These are phyloP conservation scores for Hanseniaspora hatyaiensis DNA, from an alignment of 805 yeast genomes.

Conservation along the genomic window DNA sequence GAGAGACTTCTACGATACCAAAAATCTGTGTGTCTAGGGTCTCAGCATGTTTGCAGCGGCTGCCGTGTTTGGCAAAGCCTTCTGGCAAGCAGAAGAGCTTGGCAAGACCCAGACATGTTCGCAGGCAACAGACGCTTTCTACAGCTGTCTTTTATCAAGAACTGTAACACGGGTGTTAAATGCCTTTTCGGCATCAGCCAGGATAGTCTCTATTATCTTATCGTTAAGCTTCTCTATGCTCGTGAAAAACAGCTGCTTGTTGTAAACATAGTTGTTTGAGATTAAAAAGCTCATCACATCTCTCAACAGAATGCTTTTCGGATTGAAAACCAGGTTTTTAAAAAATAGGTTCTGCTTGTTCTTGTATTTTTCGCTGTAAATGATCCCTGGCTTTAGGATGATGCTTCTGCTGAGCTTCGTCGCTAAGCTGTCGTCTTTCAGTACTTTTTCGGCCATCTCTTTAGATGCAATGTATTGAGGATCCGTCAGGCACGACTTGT, in stretches of 20 bases:
- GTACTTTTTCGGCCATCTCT: slow-evolving; percentile 3
- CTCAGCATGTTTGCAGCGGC: too few relatives aligned
- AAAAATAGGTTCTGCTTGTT: neutral
- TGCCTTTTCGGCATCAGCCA: too few relatives aligned
- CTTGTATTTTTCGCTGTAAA: slow-evolving; percentile 5
- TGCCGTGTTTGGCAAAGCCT: too few relatives aligned
- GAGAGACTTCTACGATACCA: too few relatives aligned
- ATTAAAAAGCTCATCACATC: slow-evolving; percentile 13
- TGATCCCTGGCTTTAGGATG: slow-evolving; percentile 6
- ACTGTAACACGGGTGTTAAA: too few relatives aligned
- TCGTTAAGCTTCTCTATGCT: slow-evolving; percentile 1
- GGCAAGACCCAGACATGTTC: too few relatives aligned
- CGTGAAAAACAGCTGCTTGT: slow-evolving; percentile 6
- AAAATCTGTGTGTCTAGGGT: too few relatives aligned
- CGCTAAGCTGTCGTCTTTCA: neutral
- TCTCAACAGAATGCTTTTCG: neutral
- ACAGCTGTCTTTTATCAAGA: neutral
- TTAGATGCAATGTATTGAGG: slow-evolving; percentile 8
- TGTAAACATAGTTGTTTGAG: neutral
- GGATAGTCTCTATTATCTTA: slow-evolving; percentile 1
- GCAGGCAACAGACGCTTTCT: neutral
- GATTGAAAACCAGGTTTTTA: neutral
- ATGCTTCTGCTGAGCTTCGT: neutral
- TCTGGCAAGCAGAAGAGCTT: too few relatives aligned
- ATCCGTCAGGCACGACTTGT: slow-evolving; percentile 1